Conservation (phyloP, 768 basidiomycete species). For the Kwoniella bestiolae region DNA sequence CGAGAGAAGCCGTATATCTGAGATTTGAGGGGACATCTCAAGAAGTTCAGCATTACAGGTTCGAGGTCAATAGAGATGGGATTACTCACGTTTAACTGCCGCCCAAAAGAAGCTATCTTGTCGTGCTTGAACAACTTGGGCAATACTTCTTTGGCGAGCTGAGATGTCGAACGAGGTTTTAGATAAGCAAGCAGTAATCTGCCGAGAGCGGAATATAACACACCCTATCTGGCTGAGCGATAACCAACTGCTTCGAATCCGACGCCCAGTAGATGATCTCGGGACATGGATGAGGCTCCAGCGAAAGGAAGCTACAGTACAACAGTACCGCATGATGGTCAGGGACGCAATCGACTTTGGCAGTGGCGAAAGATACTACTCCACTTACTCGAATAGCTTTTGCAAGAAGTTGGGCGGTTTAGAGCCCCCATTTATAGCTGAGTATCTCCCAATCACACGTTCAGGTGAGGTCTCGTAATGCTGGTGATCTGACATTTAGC, state of each 20-base stretch:
- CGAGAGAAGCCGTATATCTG: conserved; percentile 56
- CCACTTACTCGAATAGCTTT: conserved; percentile 55
- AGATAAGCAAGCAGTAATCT: neutral
- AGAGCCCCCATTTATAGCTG: conserved; percentile 11
- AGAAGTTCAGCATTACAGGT: too few species aligned
- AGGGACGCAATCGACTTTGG: too few species aligned
- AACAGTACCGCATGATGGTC: too few species aligned
- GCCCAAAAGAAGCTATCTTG: conserved; percentile 55
- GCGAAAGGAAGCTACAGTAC: conserved; percentile 54
- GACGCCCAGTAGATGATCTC: conserved; percentile 57
- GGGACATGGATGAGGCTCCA: conserved; percentile 48
- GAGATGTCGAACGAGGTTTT: neutral
- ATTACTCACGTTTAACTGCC: conserved; percentile 54
- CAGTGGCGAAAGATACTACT: neutral
- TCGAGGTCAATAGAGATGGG: neutral
- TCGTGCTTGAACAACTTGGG: conserved; percentile 56
- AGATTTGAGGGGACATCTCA: too few species aligned
- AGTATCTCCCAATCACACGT: neutral
- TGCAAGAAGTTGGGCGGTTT: conserved; percentile 53
- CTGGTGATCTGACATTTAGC: too few species aligned
- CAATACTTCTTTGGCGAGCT: conserved; percentile 53
- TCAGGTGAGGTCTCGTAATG: neutral
- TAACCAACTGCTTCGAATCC: conserved; percentile 53
- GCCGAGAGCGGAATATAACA: conserved; percentile 28
- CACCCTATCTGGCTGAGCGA: conserved; percentile 52